Conservation (phyloP, 495 filamentous ascomycete species). For the Terfezia boudieri region DNA sequence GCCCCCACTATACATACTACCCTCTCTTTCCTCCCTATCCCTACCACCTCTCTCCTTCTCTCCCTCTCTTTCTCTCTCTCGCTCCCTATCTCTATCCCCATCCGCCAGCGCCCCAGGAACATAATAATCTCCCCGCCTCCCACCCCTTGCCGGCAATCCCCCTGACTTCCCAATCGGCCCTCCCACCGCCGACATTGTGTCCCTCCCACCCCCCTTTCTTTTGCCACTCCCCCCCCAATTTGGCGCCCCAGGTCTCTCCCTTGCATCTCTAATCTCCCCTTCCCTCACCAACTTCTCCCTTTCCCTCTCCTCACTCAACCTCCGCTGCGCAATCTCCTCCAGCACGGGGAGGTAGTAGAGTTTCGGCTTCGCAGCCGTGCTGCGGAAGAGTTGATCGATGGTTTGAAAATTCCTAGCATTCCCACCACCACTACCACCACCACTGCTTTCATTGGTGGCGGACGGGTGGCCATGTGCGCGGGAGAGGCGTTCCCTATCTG, state of each 20-base stretch:
- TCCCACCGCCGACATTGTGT: not conserved
- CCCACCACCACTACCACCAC: not conserved
- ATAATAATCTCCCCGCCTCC: not conserved
- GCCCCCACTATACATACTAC: too few relatives aligned
- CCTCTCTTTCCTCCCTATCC: too few relatives aligned
- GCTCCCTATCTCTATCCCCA: not conserved
- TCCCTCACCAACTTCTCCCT: not conserved
- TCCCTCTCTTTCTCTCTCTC: not conserved
- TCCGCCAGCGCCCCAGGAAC: not conserved
- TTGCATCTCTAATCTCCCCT: not conserved
- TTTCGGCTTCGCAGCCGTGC: conserved; percentile 43
- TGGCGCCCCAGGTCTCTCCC: not conserved
- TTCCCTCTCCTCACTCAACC: conserved; percentile 1
- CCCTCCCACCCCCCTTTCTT: not conserved
- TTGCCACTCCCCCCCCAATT: not conserved
- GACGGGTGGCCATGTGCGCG: conserved; percentile 14
- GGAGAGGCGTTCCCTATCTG: conserved; percentile 21
- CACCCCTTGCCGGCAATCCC: not conserved
- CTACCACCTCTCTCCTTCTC: too few relatives aligned
- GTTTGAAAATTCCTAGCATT: not conserved
- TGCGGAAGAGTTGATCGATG: conserved; percentile 39
- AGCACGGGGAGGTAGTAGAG: conserved; percentile 40
- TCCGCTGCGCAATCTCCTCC: conserved; percentile 19
- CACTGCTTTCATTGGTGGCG: not conserved
- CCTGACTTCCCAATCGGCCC: not conserved